Evolutionary conservation across 2,329 filamentous ascomycete species (phyloP).

Genomic region (Bipolaris gigantea): DNA sequence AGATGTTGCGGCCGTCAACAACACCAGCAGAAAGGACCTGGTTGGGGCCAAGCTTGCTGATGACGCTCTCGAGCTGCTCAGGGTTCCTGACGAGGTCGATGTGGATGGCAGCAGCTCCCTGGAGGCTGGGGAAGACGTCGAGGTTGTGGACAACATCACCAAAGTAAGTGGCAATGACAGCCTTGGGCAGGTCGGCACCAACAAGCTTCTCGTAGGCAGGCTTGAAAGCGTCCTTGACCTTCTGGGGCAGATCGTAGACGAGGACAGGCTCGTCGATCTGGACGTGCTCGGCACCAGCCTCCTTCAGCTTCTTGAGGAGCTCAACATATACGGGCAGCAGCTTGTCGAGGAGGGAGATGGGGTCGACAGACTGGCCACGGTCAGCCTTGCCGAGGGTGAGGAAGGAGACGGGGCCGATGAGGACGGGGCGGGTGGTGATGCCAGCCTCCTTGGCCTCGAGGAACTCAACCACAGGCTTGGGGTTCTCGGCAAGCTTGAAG

Average conservation of each 20-base stretch:
- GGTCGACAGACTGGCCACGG: constrained; percentile 88
- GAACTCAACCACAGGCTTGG: constrained; percentile 95
- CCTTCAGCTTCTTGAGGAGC: constrained; percentile 90
- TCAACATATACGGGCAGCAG: constrained; percentile 93
- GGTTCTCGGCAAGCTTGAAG: constrained; percentile 83
- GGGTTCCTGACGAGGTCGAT: constrained; percentile 97
- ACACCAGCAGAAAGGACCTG: constrained; percentile 94
- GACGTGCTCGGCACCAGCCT: constrained; percentile 90
- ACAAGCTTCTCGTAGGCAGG: constrained; percentile 89
- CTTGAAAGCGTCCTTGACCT: constrained; percentile 97
- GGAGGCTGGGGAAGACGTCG: constrained; percentile 75
- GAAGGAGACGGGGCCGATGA: constrained; percentile 96
- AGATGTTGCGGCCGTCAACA: constrained; percentile 99
- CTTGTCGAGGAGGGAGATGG: constrained; percentile 90
- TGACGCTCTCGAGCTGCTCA: constrained; percentile 89
- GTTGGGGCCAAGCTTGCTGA: constrained; percentile 79
- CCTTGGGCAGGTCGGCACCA: constrained; percentile 79
- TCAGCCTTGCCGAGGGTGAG: constrained; percentile 97
- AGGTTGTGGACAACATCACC: constrained; percentile 99
- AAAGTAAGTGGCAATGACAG: constrained; percentile 96
- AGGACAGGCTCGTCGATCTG: constrained; percentile 98
- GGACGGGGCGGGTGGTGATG: constrained; percentile 87
- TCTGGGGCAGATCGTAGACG: constrained; percentile 87
- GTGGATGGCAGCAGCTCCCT: constrained; percentile 81
- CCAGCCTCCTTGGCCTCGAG: constrained; percentile 97